Conservation (phyloP, 2,329 filamentous ascomycete species). For the Colletotrichum sp. region DNA sequence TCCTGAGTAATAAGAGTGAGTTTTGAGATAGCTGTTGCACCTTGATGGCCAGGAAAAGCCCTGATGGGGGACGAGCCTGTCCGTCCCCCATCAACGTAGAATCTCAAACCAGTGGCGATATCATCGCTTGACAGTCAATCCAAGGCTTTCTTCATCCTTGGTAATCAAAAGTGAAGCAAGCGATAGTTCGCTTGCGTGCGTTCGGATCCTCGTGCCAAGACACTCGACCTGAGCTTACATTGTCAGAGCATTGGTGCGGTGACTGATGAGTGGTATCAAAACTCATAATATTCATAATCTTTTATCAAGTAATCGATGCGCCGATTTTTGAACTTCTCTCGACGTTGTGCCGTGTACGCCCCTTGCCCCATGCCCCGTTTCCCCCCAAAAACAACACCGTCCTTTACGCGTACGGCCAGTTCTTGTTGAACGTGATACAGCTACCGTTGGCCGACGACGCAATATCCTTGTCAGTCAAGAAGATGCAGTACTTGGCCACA, state of each 20-base stretch:
- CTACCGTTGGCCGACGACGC: slow-evolving; percentile 36
- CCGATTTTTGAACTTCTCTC: background rate
- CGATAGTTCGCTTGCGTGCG: background rate
- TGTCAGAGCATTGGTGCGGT: background rate
- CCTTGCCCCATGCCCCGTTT: background rate
- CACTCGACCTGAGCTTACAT: background rate
- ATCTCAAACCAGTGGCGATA: background rate
- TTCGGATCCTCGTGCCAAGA: background rate
- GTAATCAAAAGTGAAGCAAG: too few relatives aligned
- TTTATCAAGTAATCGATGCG: background rate
- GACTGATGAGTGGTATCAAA: background rate
- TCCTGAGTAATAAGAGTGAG: background rate
- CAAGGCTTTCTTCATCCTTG: background rate
- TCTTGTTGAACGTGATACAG: slow-evolving; percentile 36
- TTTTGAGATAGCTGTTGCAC: background rate
- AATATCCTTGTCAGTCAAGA: slow-evolving; percentile 38
- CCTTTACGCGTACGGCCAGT: slow-evolving; percentile 37
- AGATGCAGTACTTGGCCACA: slow-evolving; percentile 43
- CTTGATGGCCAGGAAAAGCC: background rate
- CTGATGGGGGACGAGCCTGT: background rate
- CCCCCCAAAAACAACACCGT: background rate
- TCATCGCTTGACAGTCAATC: background rate
- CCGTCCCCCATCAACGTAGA: background rate
- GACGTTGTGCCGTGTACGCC: background rate
- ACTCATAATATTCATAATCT: background rate